A percentile compares a stretch with the other conserved stretches of the same genome.
phyloP scores from a whole-genome alignment of 1,284 basidiomycete genomes.

The Ganoderma boninense region DNA sequence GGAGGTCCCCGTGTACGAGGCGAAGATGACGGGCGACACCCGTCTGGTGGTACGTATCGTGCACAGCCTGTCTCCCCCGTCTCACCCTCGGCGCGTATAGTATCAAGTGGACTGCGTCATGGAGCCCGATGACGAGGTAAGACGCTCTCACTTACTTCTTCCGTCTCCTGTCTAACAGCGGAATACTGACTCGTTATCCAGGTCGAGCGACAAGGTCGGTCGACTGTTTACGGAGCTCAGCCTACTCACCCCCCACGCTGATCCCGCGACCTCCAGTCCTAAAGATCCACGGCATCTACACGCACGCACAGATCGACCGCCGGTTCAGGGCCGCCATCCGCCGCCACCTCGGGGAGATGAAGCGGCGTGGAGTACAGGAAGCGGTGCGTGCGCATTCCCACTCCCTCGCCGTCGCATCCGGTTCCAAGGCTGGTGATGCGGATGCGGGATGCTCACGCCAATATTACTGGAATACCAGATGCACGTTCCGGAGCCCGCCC shows the following conservation, averaged over 20 bases:
- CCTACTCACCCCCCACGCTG: too few relatives aligned
- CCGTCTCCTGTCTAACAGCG: background rate
- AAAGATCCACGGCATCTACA: slow-evolving; percentile 70
- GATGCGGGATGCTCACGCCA: background rate
- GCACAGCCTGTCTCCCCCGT: background rate
- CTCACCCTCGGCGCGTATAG: slow-evolving; percentile 45
- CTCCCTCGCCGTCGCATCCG: background rate
- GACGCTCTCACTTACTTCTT: slow-evolving; percentile 31
- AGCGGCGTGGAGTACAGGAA: slow-evolving; percentile 62
- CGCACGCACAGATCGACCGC: slow-evolving; percentile 62
- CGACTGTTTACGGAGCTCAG: too few relatives aligned
- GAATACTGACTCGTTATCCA: slow-evolving; percentile 7
- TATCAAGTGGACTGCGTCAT: slow-evolving; percentile 70
- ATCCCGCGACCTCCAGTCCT: slow-evolving; percentile 43
- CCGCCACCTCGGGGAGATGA: slow-evolving; percentile 53
- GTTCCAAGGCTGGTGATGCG: too few relatives aligned
- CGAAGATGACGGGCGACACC: slow-evolving; percentile 71
- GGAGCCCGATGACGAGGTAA: slow-evolving; percentile 57
- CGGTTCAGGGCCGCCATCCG: slow-evolving; percentile 64
- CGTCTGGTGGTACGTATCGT: slow-evolving; percentile 55
- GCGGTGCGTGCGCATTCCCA: slow-evolving; percentile 38
- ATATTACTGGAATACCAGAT: slow-evolving; percentile 38
- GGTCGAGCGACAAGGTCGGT: slow-evolving; percentile 60
- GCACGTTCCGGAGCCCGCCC: slow-evolving; percentile 53
- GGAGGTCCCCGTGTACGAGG: slow-evolving; percentile 67